Evolutionary conservation across 2,329 filamentous ascomycete species (phyloP), one percentile per base, ranked within the genome.

Genomic region (Byssothecium circinans): DNA sequence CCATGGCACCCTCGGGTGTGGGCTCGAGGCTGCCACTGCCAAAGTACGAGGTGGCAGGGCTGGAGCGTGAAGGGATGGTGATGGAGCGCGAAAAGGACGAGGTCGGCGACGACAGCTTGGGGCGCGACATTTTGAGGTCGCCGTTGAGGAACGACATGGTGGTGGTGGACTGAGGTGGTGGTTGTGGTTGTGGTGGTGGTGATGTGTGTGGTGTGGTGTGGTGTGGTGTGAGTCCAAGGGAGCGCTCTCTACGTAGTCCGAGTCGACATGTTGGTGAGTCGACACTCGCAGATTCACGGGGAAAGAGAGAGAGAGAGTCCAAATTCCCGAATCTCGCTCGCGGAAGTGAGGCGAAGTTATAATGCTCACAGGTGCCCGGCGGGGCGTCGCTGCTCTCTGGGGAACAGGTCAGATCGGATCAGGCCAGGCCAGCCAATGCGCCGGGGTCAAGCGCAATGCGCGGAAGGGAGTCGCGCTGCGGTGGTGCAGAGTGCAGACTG

Each of bases 21-120:
- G 79, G 78, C 61, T 87, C 83, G 47, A 86, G 72, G 8, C 85
- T 88, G 64, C 81, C 83, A 68, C 79, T 82, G 47, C 80, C 82
- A 54, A 81, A 59, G 50, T 61, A 56, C 27, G 65, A 67, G 37
- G 70, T 65, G 20, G 68, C 60, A 15, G 73, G 74, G 52, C 72
- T 75, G 61, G 61, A 67, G 41, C 72, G 65, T 25, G 72, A 67
- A 35, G 69, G 61, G 22, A 68, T 73, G 55, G 48, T 67, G 53
- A 70, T 65, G 42, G 68, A 63, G 19, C 57, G 43, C 29, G 62
- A 39, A 42, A 61, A 68, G 43, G 60, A 65, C 29, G 66, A 63
- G 33, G 58, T 54, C 12, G 66, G 68, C 18, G 68, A 71, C n/a
- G 63, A 64, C 55, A 64, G 58, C 29, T 61, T 58, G 34, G 67